Evolutionary conservation across 805 yeast genomes (phyloP), one percentile per base, ranked within the genome.

Genomic region (Schwanniomyces polymorphus): DNA sequence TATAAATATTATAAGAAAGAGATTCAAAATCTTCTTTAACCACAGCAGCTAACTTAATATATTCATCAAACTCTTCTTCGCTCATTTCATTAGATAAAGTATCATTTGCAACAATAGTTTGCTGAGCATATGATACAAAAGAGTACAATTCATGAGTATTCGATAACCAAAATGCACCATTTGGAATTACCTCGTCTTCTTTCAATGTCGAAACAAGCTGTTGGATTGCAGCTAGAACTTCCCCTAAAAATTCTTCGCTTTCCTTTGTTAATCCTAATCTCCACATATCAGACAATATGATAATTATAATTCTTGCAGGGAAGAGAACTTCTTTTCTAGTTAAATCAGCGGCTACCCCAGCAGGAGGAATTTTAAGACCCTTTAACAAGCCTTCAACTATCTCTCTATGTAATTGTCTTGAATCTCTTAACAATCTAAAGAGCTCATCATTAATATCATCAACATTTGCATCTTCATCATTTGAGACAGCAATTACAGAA

Each of bases 131-230:
- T 12, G 91, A 83, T 49, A 92, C 96, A 75, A 94, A 94, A 3
- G 98, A 91, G 67, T 88, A 88, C 59, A 94, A 78, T 64, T 94
- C 98, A 64, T 94, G 97, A 2, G 95, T 91, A 69, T 94, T 94
- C 3, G 97, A 88, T 54, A 94, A 77, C 99, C 99, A 94, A 75
- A 91, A 94, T 0, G 97, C 96, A 55, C 97, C 98, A 57, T 90
- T 90, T 41, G 90, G 83, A 59, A 91, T 85, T 28, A 90, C 84
- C 55, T 88, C 95, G 49, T 88, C 96, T 46, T 92, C 97, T 56
- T 85, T 86, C 61, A 86, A 76, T n/a, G 76, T 70, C 43, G 87
- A 79, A 14, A 92, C 96, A 51, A 88, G 84, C 43, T 81, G 82
- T 72, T 92, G 98, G 56, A 94, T 90, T 1, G 88, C 86, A 26